Percentiles rank a stretch among this genome's conserved stretches.
phyloP scores from a whole-genome alignment of 805 yeast genomes.

The Saccharomyces cerevisiae region DNA sequence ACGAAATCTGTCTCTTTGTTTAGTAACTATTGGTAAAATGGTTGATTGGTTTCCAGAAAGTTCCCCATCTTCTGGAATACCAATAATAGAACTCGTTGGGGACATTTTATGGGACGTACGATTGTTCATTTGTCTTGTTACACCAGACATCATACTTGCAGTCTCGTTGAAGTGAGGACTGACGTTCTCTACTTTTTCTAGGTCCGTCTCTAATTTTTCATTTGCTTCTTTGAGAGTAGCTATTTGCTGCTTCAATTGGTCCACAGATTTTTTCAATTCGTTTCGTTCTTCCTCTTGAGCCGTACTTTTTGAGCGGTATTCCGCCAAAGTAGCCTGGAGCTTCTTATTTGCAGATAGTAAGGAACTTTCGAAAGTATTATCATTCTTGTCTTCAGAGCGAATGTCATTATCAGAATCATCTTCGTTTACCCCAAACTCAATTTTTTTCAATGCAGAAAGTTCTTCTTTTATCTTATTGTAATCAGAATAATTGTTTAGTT shows the following conservation, averaged over 20 bases:
- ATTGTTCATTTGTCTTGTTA: constrained; percentile 33
- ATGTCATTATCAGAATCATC: constrained; percentile 24
- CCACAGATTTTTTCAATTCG: constrained; percentile 34
- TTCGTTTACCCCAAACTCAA: constrained; percentile 56
- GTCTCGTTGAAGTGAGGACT: constrained; percentile 37
- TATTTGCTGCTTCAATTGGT: constrained; percentile 32
- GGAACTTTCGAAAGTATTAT: constrained; percentile 43
- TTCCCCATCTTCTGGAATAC: constrained; percentile 34
- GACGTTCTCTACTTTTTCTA: constrained; percentile 48
- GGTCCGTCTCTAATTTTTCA: constrained; percentile 63
- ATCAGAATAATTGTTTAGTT: constrained; percentile 48
- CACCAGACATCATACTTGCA: constrained; percentile 60
- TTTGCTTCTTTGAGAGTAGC: constrained; percentile 40
- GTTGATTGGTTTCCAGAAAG: constrained; percentile 33
- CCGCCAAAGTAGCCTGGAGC: constrained; percentile 61
- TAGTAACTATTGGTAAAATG: constrained; percentile 78
- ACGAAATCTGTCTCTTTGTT: constrained; percentile 90
- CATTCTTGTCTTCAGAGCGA: constrained; percentile 24
- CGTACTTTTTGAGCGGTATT: constrained; percentile 51
- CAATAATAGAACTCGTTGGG: constrained; percentile 46
- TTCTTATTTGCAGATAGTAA: constrained; percentile 64
- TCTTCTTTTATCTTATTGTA: constrained; percentile 79
- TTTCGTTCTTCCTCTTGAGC: constrained; percentile 36
- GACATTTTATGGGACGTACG: constrained; percentile 33
- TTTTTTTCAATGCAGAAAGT: constrained; percentile 58